Conservation (phyloP, 1,284 basidiomycete genomes). For the Trametes versicolor region DNA sequence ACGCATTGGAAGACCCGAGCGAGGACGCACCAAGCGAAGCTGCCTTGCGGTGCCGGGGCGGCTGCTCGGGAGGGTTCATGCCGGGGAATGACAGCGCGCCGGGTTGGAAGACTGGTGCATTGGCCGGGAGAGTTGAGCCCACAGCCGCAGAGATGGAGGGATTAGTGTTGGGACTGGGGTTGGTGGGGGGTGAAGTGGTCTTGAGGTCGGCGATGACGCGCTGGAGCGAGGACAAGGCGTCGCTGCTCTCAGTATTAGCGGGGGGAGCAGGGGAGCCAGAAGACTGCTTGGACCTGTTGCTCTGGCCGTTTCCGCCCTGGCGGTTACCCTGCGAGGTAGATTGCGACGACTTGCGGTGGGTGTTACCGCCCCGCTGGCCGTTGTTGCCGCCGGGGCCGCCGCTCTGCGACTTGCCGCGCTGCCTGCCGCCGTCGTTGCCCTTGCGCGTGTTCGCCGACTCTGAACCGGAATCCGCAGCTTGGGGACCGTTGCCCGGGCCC, state of each 20-base stretch:
- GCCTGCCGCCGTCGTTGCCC: constrained; percentile 51
- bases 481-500: constrained; percentile 47
- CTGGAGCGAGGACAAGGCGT: constrained; percentile 82
- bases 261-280: constrained; percentile 58
- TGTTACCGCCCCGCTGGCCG: constrained; percentile 54
- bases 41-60: constrained; percentile 80
- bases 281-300: constrained; percentile 47
- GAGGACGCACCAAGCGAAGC: constrained; percentile 71
- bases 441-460: constrained; percentile 64
- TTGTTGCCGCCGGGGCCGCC: constrained; percentile 41
- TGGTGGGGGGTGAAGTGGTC: constrained; percentile 68
- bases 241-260: constrained; percentile 65
- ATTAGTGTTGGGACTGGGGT: constrained; percentile 48
- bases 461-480: constrained; percentile 70
- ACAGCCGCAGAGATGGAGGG: constrained; percentile 53
- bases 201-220: constrained; percentile 87
- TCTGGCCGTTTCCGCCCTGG: constrained; percentile 49
- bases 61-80: constrained; percentile 54
- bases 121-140: constrained; percentile 63
- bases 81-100: constrained; percentile 66
- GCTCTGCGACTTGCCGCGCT: constrained; percentile 64
- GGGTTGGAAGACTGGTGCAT: constrained; percentile 78
- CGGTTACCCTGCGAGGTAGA: constrained; percentile 64
- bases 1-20: constrained; percentile 70
- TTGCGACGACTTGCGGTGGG: constrained; percentile 63